These are phyloP conservation scores for Quercus suber DNA, from an alignment of 306 rosid genomes.

Conservation along the genomic window DNA sequence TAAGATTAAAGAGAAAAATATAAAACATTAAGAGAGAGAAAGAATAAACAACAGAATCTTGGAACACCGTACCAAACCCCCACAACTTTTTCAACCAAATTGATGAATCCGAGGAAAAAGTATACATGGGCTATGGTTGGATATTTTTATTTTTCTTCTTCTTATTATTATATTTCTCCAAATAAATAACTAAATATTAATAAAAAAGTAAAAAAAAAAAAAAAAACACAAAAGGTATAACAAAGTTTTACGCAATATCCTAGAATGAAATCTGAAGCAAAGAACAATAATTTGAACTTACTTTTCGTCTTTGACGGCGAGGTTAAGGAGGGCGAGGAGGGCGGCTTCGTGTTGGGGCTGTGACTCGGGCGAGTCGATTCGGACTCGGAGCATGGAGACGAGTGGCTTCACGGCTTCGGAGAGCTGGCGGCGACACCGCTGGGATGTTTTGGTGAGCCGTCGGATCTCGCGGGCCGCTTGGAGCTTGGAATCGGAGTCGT, in stretches of 20 bases:
- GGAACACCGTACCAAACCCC: not conserved
- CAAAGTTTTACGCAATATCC: too few relatives aligned
- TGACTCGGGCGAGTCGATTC: slow-evolving; percentile 54
- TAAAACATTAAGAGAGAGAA: not conserved
- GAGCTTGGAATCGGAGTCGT: slow-evolving; percentile 43
- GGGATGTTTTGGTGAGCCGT: slow-evolving; percentile 85
- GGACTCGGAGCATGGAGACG: slow-evolving; percentile 63
- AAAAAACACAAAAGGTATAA: too few relatives aligned
- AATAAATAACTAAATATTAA: too few relatives aligned
- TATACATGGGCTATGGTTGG: too few relatives aligned
- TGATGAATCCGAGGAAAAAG: slow-evolving; percentile 14
- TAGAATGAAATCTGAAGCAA: too few relatives aligned
- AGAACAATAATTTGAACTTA: slow-evolving; percentile 18
- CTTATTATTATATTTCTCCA: too few relatives aligned
- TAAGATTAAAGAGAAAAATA: not conserved
- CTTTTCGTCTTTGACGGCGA: slow-evolving; percentile 96
- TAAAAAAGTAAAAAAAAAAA: too few relatives aligned
- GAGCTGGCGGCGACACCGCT: slow-evolving; percentile 83
- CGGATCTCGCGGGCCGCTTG: slow-evolving; percentile 83
- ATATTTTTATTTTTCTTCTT: too few relatives aligned
- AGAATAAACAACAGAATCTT: slow-evolving; percentile 28
- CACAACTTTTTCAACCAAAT: slow-evolving; percentile 1
- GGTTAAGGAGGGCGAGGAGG: slow-evolving; percentile 90
- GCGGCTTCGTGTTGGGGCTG: slow-evolving; percentile 47
- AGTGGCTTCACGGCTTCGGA: slow-evolving; percentile 60